Conservation (phyloP, 345 rosid genomes). For the Brassica napus region DNA sequence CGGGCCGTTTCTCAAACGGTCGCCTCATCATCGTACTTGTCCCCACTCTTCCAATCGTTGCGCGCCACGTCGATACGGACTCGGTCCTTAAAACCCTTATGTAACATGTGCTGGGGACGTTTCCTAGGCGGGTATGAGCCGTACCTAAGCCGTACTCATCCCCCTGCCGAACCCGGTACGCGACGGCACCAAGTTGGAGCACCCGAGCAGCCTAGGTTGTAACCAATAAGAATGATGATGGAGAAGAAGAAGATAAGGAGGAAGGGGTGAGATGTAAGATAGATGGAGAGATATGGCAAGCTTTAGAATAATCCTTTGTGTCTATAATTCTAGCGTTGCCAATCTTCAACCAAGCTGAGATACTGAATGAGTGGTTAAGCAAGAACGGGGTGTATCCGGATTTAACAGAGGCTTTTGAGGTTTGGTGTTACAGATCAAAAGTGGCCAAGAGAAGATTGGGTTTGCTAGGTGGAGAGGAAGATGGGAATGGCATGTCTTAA, state of each 20-base stretch:
- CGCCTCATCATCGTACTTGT: no score
- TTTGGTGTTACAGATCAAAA: constrained; percentile 87
- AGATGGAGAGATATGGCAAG: constrained; percentile 80
- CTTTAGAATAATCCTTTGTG: constrained; percentile 74
- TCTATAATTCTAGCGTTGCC: constrained; percentile 72
- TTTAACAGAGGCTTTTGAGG: constrained; percentile 84
- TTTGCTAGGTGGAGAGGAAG: constrained; percentile 34
- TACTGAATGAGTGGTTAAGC: constrained; percentile 78
- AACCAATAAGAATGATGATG: neutral
- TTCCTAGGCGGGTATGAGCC: no score
- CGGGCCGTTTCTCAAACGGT: no score
- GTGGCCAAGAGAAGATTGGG: constrained; percentile 73
- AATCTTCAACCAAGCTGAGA: constrained; percentile 72
- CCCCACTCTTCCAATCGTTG: no score
- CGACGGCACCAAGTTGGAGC: no score
- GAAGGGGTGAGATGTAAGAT: constrained; percentile 40
- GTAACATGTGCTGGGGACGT: no score
- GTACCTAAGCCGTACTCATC: no score
- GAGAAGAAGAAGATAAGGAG: constrained; percentile 30
- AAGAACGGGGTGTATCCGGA: constrained; percentile 75
- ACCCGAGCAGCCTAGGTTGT: neutral
- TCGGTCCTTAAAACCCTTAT: no score
- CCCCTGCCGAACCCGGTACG: no score
- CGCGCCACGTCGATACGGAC: no score
- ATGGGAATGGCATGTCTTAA: constrained; percentile 29